Conservation (phyloP, 2,329 filamentous ascomycete species). For the Endothia cerciana region DNA sequence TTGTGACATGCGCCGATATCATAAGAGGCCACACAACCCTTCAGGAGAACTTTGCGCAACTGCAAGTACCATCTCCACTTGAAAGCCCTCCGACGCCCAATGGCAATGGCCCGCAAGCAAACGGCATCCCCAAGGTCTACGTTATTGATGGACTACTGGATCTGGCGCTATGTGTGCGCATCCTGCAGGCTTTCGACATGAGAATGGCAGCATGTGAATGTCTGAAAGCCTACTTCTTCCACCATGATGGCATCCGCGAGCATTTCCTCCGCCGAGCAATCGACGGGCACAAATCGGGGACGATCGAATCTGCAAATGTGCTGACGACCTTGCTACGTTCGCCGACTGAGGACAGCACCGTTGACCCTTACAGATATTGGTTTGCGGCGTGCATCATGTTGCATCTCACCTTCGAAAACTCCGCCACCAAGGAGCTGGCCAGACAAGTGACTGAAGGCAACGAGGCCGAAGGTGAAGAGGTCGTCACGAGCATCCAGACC, state of each 20-base stretch:
- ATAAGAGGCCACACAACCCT: slow-evolving; percentile 79
- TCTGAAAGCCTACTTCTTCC: slow-evolving; percentile 88
- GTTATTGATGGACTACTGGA: slow-evolving; percentile 94
- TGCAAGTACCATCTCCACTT: slow-evolving; percentile 72
- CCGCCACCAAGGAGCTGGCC: slow-evolving; percentile 76
- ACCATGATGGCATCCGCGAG: slow-evolving; percentile 77
- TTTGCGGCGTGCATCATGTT: slow-evolving; percentile 87
- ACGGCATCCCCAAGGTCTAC: slow-evolving; percentile 69
- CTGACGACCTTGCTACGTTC: slow-evolving; percentile 79
- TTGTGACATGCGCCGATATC: slow-evolving; percentile 84
- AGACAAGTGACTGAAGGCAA: slow-evolving; percentile 89
- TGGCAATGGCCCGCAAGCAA: slow-evolving; percentile 46
- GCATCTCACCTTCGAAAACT: slow-evolving; percentile 81
- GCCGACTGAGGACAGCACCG: slow-evolving; percentile 60
- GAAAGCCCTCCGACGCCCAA: slow-evolving; percentile 41
- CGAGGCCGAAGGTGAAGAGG: slow-evolving; percentile 86
- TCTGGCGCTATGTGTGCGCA: slow-evolving; percentile 71
- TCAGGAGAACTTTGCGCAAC: slow-evolving; percentile 87
- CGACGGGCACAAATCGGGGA: slow-evolving; percentile 76
- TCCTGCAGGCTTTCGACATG: slow-evolving; percentile 73
- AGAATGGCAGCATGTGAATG: slow-evolving; percentile 86
- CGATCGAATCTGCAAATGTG: slow-evolving; percentile 85
- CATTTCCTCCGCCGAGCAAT: slow-evolving; percentile 91
- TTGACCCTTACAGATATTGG: slow-evolving; percentile 87
- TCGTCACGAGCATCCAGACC: slow-evolving; percentile 90